phyloP scores from a whole-genome alignment of 495 filamentous ascomycete genomes.

The Trichoderma asperelloides region DNA sequence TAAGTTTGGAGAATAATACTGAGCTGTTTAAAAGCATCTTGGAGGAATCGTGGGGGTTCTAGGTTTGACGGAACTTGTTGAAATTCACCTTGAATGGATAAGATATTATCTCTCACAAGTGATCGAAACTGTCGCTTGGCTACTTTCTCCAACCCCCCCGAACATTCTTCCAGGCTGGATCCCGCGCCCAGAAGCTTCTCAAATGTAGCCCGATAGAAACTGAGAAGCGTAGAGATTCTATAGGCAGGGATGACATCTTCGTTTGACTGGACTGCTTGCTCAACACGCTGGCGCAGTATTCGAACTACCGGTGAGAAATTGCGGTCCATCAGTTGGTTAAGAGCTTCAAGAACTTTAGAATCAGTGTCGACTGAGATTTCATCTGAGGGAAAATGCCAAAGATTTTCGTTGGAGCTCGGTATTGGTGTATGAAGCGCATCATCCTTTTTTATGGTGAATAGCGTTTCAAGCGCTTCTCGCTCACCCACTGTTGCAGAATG shows the following conservation, averaged over 20 bases:
- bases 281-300: constrained; percentile 70
- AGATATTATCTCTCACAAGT: constrained; percentile 68
- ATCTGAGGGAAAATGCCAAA: constrained; percentile 60
- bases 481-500: constrained; percentile 93
- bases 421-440: constrained; percentile 39
- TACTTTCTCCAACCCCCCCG: constrained; percentile 59
- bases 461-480: constrained; percentile 78
- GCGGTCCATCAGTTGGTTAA: constrained; percentile 82
- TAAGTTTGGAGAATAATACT: constrained; percentile 69
- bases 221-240: constrained; percentile 77
- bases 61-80: constrained; percentile 59
- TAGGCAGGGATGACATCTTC: constrained; percentile 85
- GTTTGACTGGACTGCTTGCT: constrained; percentile 85
- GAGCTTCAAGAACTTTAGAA: constrained; percentile 75
- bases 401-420: constrained; percentile 36
- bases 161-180: constrained; percentile 60
- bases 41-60: constrained; percentile 72
- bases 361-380: constrained; percentile 44
- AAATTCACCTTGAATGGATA: constrained; percentile 60
- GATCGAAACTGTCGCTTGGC: constrained; percentile 76
- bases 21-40: constrained; percentile 69
- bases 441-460: constrained; percentile 89
- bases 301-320: constrained; percentile 71
- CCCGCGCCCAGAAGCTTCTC: constrained; percentile 62
- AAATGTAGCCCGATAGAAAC: constrained; percentile 84